phyloP scores from a whole-genome alignment of 305 asterid genomes.

The Coffea humblotiana region DNA sequence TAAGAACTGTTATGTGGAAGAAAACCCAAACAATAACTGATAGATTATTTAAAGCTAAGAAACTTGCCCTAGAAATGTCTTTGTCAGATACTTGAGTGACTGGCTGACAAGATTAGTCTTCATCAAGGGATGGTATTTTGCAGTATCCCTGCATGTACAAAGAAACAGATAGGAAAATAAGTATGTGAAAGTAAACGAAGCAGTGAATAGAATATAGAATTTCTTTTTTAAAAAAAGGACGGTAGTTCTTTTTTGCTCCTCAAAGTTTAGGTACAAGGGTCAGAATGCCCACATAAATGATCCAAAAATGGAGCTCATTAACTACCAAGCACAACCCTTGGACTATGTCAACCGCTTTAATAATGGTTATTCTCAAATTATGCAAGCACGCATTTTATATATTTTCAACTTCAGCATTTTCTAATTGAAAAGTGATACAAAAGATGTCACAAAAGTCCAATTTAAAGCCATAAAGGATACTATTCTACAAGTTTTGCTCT shows the following conservation, averaged over 20 bases:
- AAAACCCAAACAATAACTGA: neutral
- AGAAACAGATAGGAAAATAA: constrained; percentile 8
- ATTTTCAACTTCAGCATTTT: too few species aligned
- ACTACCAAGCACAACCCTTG: too few species aligned
- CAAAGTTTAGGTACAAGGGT: neutral
- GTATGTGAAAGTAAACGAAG: neutral
- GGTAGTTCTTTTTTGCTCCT: neutral
- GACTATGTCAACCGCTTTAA: too few species aligned
- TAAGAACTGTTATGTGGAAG: neutral
- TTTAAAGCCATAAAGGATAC: too few species aligned
- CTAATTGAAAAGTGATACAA: too few species aligned
- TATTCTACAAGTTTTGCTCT: too few species aligned
- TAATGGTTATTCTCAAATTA: too few species aligned
- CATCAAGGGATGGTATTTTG: constrained; percentile 50
- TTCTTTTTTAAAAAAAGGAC: neutral
- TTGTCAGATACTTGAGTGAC: constrained; percentile 50
- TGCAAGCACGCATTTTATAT: too few species aligned
- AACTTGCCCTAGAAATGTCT: constrained; percentile 57
- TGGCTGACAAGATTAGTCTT: constrained; percentile 57
- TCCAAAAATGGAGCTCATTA: too few species aligned
- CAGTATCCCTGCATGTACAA: constrained; percentile 48
- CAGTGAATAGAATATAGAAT: neutral
- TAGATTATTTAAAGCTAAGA: neutral
- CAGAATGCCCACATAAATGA: too few species aligned
- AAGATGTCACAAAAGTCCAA: too few species aligned